phyloP scores from a whole-genome alignment of 768 basidiomycete species.

The Panaeolus papilionaceus region DNA sequence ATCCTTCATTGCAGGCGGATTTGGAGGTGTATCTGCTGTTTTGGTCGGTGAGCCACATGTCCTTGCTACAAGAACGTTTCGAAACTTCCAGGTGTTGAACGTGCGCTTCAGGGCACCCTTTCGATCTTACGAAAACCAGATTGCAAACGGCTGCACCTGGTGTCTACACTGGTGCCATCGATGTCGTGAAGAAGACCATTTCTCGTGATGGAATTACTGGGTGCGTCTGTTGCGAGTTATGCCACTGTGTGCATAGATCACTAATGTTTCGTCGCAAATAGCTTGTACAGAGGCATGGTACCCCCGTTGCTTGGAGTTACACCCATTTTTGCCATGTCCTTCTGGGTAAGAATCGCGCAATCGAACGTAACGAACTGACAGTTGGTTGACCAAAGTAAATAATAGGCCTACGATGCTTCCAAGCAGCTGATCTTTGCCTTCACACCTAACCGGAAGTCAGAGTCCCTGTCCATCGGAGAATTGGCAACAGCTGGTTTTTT shows the following conservation, averaged over 20 bases:
- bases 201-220: constrained; percentile 91
- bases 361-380: constrained; percentile 19
- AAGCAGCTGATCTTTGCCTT: constrained; percentile 81
- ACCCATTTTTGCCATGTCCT: constrained; percentile 96
- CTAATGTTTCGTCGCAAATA: constrained; percentile 34
- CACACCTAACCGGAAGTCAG: constrained; percentile 79
- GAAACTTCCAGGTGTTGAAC: constrained; percentile 5
- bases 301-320: constrained; percentile 95
- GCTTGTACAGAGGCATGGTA: constrained; percentile 91
- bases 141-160: constrained; percentile 92
- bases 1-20: constrained; percentile 92
- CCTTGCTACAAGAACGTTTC: constrained; percentile 7
- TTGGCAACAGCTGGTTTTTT: constrained; percentile 94
- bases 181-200: constrained; percentile 90
- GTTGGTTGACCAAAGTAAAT: constrained; percentile 12
- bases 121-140: constrained; percentile 96
- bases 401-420: constrained; percentile 90
- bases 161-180: constrained; percentile 88
- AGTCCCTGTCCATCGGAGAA: constrained; percentile 72
- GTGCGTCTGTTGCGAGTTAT: constrained; percentile 49
- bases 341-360: constrained; percentile 74
- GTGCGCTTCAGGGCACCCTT: constrained; percentile 80
- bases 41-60: constrained; percentile 75
- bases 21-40: constrained; percentile 87
- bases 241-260: constrained; percentile 13